These are phyloP conservation scores for Teratosphaeria zuluensis DNA, from an alignment of 2,329 filamentous ascomycete species.

Conservation along the genomic window DNA sequence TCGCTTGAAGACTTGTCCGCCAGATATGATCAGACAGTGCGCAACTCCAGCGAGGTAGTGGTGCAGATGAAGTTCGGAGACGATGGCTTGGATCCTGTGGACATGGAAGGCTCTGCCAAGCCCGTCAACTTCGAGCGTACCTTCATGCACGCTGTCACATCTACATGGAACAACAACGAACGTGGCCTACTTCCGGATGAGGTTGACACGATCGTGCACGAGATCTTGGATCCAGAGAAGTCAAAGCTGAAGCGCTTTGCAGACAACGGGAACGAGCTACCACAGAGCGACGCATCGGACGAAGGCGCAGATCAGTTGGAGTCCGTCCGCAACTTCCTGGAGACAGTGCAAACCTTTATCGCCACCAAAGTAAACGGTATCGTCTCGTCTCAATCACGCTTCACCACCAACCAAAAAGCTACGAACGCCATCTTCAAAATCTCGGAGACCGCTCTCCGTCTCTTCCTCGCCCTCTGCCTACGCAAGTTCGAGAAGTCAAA, in stretches of 20 bases:
- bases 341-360: slow-evolving; percentile 67
- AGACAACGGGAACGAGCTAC: slow-evolving; percentile 35
- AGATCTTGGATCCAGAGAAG: slow-evolving; percentile 59
- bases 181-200: slow-evolving; percentile 63
- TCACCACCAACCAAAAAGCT: slow-evolving; percentile 4
- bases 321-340: slow-evolving; percentile 71
- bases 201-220: slow-evolving; percentile 58
- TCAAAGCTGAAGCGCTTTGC: slow-evolving; percentile 43
- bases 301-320: slow-evolving; percentile 47
- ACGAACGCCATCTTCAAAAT: slow-evolving; percentile 70
- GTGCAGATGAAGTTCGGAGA: slow-evolving; percentile 98
- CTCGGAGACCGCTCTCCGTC: slow-evolving; percentile 51
- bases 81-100: slow-evolving; percentile 87
- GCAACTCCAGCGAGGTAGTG: slow-evolving; percentile 77
- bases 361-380: slow-evolving; percentile 20
- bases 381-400: slow-evolving; percentile 15
- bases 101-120: slow-evolving; percentile 91
- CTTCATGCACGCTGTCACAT: slow-evolving; percentile 68
- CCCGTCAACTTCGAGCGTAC: slow-evolving; percentile 89
- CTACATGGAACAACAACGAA: slow-evolving; percentile 71
- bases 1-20: slow-evolving; percentile 89
- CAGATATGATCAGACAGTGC: slow-evolving; percentile 87
- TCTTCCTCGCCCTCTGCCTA: slow-evolving; percentile 74
- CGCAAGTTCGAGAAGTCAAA: slow-evolving; percentile 85
- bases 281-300: slow-evolving; percentile 55